Evolutionary conservation across 169 alveolate species (phyloP).

Genomic region (Plasmodium inui): DNA sequence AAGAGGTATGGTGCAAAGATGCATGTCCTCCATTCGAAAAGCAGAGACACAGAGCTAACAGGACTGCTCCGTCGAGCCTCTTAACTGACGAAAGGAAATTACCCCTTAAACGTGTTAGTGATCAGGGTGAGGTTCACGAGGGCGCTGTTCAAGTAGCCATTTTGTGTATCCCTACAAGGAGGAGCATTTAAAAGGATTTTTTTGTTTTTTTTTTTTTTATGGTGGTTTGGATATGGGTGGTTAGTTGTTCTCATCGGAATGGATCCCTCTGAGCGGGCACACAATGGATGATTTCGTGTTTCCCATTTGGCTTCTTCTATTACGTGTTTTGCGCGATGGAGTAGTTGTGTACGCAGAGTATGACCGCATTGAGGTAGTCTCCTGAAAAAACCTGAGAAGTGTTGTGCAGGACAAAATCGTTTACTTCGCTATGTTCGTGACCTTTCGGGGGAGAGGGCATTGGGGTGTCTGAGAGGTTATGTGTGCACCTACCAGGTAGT

Average conservation of each 20-base stretch:
- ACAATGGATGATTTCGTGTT: neutral
- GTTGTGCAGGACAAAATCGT: neutral
- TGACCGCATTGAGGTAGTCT: constrained; percentile 60
- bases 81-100: neutral
- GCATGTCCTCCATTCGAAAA: neutral
- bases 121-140: constrained; percentile 39
- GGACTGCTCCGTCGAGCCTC: neutral
- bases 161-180: constrained; percentile 16
- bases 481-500: constrained; percentile 24
- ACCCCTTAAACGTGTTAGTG: constrained; percentile 4
- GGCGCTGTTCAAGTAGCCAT: constrained; percentile 60
- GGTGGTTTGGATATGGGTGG: neutral
- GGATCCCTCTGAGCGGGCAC: neutral
- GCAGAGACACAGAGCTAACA: neutral
- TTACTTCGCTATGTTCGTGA: neutral
- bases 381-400: constrained; percentile 23
- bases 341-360: constrained; percentile 24
- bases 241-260: neutral
- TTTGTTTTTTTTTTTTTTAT: neutral
- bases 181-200: neutral
- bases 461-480: neutral
- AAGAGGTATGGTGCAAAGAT: neutral
- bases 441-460: neutral
- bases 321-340: constrained; percentile 30
- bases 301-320: neutral